A percentile compares a stretch with the other conserved stretches of the same genome.
phyloP scores from a whole-genome alignment of 1,284 basidiomycete species.

The Microbotryum lychnidis-dioicae region DNA sequence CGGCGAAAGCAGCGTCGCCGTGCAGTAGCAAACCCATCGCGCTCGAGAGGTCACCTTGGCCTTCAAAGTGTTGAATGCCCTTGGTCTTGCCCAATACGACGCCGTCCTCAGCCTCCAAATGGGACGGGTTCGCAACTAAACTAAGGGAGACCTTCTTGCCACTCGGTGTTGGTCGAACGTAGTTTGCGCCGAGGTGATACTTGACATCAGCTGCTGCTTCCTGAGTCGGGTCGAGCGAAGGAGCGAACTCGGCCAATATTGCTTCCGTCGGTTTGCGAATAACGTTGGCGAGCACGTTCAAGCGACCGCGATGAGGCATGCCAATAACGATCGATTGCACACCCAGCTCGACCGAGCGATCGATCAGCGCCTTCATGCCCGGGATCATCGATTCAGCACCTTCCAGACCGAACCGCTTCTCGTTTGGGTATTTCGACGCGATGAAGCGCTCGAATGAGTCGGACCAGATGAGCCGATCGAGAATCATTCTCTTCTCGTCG shows the following conservation, averaged over 20 bases:
- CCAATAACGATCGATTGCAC: slow-evolving; percentile 95
- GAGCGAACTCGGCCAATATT: slow-evolving; percentile 95
- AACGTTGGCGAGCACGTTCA: slow-evolving; percentile 97
- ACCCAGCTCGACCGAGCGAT: slow-evolving; percentile 92
- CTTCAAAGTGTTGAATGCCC: slow-evolving; percentile 90
- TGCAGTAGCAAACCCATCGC: slow-evolving; percentile 94
- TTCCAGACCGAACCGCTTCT: slow-evolving; percentile 98
- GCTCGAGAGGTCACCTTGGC: slow-evolving; percentile 61
- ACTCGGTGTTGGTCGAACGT: slow-evolving; percentile 92
- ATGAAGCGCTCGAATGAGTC: slow-evolving; percentile 99
- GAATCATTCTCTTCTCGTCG: slow-evolving; percentile 98
- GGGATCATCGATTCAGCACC: slow-evolving; percentile 96
- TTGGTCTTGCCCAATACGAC: slow-evolving; percentile 97
- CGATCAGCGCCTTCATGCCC: slow-evolving; percentile 98
- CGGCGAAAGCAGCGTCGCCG: slow-evolving; percentile 97
- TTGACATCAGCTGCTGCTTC: slow-evolving; percentile 95
- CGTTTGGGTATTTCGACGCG: slow-evolving; percentile 96
- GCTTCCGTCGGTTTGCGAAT: slow-evolving; percentile 97
- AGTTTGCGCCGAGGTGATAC: slow-evolving; percentile 97
- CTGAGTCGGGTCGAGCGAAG: slow-evolving; percentile 57
- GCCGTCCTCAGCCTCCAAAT: slow-evolving; percentile 94
- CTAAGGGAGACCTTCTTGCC: slow-evolving; percentile 97
- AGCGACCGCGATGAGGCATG: slow-evolving; percentile 97
- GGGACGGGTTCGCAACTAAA: slow-evolving; percentile 96
- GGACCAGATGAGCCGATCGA: slow-evolving; percentile 98